A percentile compares a stretch with the other conserved stretches of the same genome.
These are phyloP conservation scores for Neospora caninum DNA, from an alignment of 169 alveolate species.

Conservation along the genomic window DNA sequence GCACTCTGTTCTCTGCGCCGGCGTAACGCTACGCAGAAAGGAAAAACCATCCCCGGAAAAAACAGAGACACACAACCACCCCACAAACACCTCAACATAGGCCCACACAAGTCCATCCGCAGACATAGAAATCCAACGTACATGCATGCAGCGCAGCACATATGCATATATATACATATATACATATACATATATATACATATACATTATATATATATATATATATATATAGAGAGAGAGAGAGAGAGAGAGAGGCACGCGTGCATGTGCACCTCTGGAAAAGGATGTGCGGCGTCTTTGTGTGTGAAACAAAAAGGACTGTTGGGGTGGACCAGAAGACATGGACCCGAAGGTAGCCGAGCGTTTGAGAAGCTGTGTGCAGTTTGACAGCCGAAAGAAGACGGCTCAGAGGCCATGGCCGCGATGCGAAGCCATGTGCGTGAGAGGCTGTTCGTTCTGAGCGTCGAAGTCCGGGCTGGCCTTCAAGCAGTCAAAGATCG, in stretches of 20 bases:
- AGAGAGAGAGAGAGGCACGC: not conserved
- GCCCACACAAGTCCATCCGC: too few relatives aligned
- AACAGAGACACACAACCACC: too few relatives aligned
- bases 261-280: too few relatives aligned
- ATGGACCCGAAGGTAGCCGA: too few relatives aligned
- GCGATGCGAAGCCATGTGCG: not conserved
- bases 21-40: too few relatives aligned
- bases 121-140: not conserved
- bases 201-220: not conserved
- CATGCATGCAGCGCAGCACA: not conserved
- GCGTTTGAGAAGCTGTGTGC: too few relatives aligned
- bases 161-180: not conserved
- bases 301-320: too few relatives aligned
- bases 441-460: slow-evolving; percentile 45
- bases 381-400: not conserved
- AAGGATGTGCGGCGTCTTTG: too few relatives aligned
- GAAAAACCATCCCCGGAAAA: too few relatives aligned
- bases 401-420: slow-evolving; percentile 37
- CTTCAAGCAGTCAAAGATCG: slow-evolving; percentile 35
- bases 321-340: too few relatives aligned
- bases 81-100: too few relatives aligned
- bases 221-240: not conserved
- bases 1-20: too few relatives aligned
- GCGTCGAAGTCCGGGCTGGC: slow-evolving; percentile 45
- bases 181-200: not conserved